A percentile compares a stretch with the other conserved stretches of the same genome.
These are phyloP conservation scores for Prototheca cutis DNA, from an alignment of 163 green algal species.

Conservation along the genomic window DNA sequence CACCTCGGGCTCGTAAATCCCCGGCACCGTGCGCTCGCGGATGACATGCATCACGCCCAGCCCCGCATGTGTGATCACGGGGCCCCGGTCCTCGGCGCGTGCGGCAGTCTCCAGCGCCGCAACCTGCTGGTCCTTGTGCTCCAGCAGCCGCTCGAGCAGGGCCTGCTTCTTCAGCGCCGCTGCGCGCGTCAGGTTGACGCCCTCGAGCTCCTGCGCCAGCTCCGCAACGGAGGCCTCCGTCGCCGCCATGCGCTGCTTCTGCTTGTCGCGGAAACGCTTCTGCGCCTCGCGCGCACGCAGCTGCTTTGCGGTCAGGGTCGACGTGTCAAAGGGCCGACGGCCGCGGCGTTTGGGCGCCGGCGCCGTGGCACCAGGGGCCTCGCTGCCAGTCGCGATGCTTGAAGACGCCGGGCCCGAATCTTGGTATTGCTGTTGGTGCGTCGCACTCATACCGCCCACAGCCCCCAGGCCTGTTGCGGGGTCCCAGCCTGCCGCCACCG, in stretches of 20 bases:
- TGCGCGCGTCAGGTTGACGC: background rate
- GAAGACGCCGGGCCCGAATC: too few relatives aligned
- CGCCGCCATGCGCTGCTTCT: constrained; percentile 7
- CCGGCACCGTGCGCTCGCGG: constrained; percentile 6
- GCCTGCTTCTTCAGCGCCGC: background rate
- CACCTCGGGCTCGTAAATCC: constrained; percentile 12
- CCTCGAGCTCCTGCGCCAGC: constrained; percentile 6
- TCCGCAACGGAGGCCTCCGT: constrained; percentile 4
- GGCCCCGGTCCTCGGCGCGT: constrained; percentile 7
- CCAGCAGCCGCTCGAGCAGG: constrained; percentile 17
- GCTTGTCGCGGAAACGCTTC: constrained; percentile 20
- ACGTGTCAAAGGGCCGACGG: constrained; percentile 7
- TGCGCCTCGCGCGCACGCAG: constrained; percentile 21
- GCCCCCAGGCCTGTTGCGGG: too few relatives aligned
- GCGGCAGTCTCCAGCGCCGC: constrained; percentile 14
- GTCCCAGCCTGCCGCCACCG: too few relatives aligned
- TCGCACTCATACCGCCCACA: too few relatives aligned
- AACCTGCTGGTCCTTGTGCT: constrained; percentile 22
- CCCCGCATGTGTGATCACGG: constrained; percentile 3
- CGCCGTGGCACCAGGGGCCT: too few relatives aligned
- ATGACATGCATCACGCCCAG: constrained; percentile 15
- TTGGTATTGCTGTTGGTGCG: too few relatives aligned
- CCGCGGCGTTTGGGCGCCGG: constrained; percentile 5
- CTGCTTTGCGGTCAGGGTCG: constrained; percentile 16
- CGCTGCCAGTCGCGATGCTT: too few relatives aligned